phyloP scores from a whole-genome alignment of 1,284 basidiomycete species.

The Microbotryum silenes-acaulis region DNA sequence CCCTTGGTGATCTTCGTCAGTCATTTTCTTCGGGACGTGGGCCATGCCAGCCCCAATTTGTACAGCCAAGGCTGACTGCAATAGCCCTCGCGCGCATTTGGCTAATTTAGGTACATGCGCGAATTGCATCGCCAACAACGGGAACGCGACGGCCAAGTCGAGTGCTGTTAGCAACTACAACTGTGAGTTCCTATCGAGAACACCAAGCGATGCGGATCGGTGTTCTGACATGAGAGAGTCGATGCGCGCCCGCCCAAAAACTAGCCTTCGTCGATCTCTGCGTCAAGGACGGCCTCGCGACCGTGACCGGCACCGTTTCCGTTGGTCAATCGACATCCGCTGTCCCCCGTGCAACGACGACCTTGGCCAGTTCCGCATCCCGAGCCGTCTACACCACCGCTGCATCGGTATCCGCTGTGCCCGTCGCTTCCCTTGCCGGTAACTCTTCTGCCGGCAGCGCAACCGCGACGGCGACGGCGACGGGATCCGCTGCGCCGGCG shows the following conservation, averaged over 20 bases:
- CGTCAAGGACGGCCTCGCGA: constrained; percentile 23
- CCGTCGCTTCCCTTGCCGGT: no score
- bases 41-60: not conserved
- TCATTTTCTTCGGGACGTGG: not conserved
- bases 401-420: no score
- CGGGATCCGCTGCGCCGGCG: no score
- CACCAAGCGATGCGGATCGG: not conserved
- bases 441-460: no score
- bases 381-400: no score
- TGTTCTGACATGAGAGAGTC: not conserved
- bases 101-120: constrained; percentile 10
- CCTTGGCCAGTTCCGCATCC: no score
- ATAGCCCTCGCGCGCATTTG: no score
- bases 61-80: not conserved
- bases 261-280: constrained; percentile 27
- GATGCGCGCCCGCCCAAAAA: not conserved
- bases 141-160: constrained; percentile 4
- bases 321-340: constrained; percentile 17
- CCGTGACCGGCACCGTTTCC: constrained; percentile 26
- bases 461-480: no score
- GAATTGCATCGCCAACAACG: constrained; percentile 13
- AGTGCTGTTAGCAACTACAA: constrained; percentile 25
- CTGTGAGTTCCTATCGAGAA: not conserved
- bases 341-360: constrained; percentile 1
- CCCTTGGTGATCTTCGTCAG: constrained; percentile 20